Evolutionary conservation across 176 grass and related monocot species (phyloP), one percentile per base, ranked within the genome.

Genomic region (Canna indica): DNA sequence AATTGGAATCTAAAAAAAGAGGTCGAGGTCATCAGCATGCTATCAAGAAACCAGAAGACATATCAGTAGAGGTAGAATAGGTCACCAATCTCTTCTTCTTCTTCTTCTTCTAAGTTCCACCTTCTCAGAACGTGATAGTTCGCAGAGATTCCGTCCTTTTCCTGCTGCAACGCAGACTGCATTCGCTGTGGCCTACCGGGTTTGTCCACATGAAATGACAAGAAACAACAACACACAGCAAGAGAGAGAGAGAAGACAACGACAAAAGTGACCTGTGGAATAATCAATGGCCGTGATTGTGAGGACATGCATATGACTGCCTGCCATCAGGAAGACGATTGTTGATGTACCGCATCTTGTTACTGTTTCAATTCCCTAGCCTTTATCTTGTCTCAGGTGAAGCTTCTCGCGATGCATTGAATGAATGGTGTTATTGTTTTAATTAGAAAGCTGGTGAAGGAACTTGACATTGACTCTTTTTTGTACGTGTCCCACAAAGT

Each of bases 101-200:
- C 69, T 76, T 79, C 75, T 68, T 68, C 10, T 22, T 27, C 38
- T 79, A 56, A 65, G 34, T 31, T 38, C 35, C 32, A 24, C 17
- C 17, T 38, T 26, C 71, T 90, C 42, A 76, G 77, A 86, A 84
- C 83, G 81, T 84, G 84, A 83, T 81, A 60, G 71, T 86, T 83
- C 78, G 83, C 77, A 81, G 78, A 90, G 88, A 90, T 86, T 90
- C 83, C 60, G 60, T 64, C 50, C 71, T 44, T 53, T 52, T 76
- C 74, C 24, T 73, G 35, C 54, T 4, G 53, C 68, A n/a, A 17
- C 24, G 41, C 42, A 47, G 26, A 31, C 44, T 42, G 41, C 39
- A 2, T 17, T 16, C 59, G 18, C 16, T 16, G 16, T 52, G 47
- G 18, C 16, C 47, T 15, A 4, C 56, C n/a, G n/a, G 11, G 18